Conservation (phyloP, 768 basidiomycete species). For the Sistotremastrum suecicum region DNA sequence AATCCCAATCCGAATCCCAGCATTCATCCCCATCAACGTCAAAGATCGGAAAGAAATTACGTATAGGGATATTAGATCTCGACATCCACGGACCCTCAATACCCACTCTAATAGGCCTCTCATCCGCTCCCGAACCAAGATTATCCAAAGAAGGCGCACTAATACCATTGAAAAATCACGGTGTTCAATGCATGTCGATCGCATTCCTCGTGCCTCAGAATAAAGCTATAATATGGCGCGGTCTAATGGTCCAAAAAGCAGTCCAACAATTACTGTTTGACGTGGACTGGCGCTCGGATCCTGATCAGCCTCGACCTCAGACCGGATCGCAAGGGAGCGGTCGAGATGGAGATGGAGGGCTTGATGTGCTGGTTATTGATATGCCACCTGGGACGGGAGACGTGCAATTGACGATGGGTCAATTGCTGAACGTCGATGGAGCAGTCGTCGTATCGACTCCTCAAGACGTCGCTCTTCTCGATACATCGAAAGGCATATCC, state of each 20-base stretch:
- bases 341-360: constrained; percentile 26
- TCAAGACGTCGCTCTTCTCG: constrained; percentile 84
- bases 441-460: constrained; percentile 92
- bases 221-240: constrained; percentile 85
- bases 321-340: constrained; percentile 12
- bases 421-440: constrained; percentile 73
- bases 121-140: constrained; percentile 59
- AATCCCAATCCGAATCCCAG: constrained; percentile 5
- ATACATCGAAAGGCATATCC: constrained; percentile 82
- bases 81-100: constrained; percentile 94
- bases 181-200: constrained; percentile 92
- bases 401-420: constrained; percentile 83
- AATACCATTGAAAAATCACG: constrained; percentile 75
- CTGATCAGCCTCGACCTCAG: neutral
- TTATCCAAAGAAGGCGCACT: constrained; percentile 62
- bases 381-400: constrained; percentile 98
- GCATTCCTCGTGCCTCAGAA: constrained; percentile 81
- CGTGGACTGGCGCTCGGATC: constrained; percentile 63
- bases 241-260: constrained; percentile 96
- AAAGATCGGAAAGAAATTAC: constrained; percentile 19
- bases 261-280: constrained; percentile 94
- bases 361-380: constrained; percentile 85
- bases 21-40: too few relatives aligned
- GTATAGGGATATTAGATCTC: constrained; percentile 82
- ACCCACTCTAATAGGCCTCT: constrained; percentile 86